Percentiles rank a stretch among this genome's conserved stretches.
Conservation (phyloP, 108 stramenopile species). For the Asterionellopsis glacialis region DNA sequence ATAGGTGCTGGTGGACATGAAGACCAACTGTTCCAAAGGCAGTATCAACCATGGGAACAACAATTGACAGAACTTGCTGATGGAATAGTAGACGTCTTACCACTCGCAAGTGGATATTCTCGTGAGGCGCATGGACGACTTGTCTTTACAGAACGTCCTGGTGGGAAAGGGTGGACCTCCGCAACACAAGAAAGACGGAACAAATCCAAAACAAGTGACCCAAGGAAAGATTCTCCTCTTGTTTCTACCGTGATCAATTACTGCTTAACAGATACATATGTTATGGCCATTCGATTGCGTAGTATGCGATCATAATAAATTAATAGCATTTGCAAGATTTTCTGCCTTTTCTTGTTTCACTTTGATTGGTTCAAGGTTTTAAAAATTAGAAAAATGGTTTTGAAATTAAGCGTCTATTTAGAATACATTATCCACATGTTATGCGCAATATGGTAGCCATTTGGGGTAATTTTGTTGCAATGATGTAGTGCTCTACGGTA, state of each 20-base stretch:
- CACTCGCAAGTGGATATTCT: conserved; percentile 69
- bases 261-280: conserved; percentile 30
- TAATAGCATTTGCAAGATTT: too few species aligned
- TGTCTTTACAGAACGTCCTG: conserved; percentile 33
- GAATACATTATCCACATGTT: too few species aligned
- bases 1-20: conserved; percentile 44
- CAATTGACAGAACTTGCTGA: conserved; percentile 60
- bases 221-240: too few species aligned
- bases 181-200: too few species aligned
- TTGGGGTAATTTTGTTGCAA: too few species aligned
- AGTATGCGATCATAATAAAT: neutral
- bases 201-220: too few species aligned
- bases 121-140: conserved; percentile 77
- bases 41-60: conserved; percentile 49
- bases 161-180: conserved; percentile 26
- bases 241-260: conserved; percentile 28
- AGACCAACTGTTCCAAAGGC: neutral
- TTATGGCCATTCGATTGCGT: conserved; percentile 33
- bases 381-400: too few species aligned
- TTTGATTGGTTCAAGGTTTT: too few species aligned
- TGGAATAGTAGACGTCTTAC: conserved; percentile 76
- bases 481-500: too few species aligned
- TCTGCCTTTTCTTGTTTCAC: too few species aligned
- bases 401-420: too few species aligned
- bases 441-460: too few species aligned